Percentiles rank a stretch among this genome's conserved stretches.
These are phyloP conservation scores for Solanum sejunctum DNA, from an alignment of 257 asterid genomes.

Conservation along the genomic window DNA sequence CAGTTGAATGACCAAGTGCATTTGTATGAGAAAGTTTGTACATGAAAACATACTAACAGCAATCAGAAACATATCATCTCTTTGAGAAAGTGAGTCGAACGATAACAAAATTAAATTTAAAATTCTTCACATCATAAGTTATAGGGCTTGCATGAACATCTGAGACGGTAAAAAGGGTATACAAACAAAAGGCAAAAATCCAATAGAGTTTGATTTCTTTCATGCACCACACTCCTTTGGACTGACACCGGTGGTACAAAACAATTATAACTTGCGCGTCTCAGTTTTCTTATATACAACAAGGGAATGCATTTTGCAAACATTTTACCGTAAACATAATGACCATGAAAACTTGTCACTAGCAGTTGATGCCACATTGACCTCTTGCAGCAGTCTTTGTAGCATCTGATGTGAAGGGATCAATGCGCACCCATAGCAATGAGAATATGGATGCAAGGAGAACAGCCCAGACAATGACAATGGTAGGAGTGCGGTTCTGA, in stretches of 20 bases:
- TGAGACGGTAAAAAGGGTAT: background rate
- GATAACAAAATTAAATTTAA: background rate
- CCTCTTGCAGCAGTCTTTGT: slow-evolving; percentile 38
- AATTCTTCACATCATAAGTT: background rate
- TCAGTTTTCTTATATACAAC: slow-evolving; percentile 3
- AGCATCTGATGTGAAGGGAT: slow-evolving; percentile 57
- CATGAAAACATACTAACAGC: background rate
- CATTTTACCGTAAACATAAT: background rate
- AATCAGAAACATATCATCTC: background rate
- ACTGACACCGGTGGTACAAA: background rate
- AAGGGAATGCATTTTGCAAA: background rate
- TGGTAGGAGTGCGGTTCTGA: slow-evolving; percentile 87
- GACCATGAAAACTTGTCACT: background rate
- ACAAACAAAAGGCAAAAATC: slow-evolving; percentile 2
- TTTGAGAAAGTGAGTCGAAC: background rate
- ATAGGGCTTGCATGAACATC: background rate
- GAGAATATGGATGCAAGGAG: slow-evolving; percentile 93
- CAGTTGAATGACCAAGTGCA: background rate
- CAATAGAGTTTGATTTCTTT: background rate
- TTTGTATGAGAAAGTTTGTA: background rate
- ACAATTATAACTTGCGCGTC: background rate
- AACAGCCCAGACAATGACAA: slow-evolving; percentile 86
- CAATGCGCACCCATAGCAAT: slow-evolving; percentile 81
- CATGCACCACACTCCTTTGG: background rate
- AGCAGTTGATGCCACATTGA: slow-evolving; percentile 77